Conservation (phyloP, 805 yeast species). For the Lipomyces oligophaga region DNA sequence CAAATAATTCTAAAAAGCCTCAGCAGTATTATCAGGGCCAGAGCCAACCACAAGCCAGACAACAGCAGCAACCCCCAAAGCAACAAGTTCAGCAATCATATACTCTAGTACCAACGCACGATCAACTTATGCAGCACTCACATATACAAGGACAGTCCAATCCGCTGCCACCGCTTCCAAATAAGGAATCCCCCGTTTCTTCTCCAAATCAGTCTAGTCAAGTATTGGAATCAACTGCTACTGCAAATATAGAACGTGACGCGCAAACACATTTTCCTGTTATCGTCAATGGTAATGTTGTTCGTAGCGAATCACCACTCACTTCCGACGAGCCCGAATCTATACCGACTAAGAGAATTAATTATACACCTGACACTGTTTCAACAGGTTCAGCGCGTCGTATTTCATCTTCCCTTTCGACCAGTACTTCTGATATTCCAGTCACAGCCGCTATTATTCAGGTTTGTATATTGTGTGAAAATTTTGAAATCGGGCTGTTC, state of each 20-base stretch:
- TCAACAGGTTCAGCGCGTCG: too few species aligned
- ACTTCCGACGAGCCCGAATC: background rate
- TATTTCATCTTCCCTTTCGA: background rate
- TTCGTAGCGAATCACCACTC: background rate
- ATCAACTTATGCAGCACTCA: too few species aligned
- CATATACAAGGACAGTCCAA: too few species aligned
- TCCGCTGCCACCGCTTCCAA: too few species aligned
- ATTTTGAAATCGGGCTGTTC: background rate
- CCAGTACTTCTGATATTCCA: background rate
- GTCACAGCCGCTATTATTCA: conserved; percentile 9
- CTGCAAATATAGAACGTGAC: background rate
- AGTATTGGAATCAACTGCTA: background rate
- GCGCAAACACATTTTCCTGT: background rate
- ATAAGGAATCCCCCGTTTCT: background rate
- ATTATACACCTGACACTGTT: too few species aligned
- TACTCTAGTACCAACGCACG: too few species aligned
- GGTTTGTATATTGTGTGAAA: background rate
- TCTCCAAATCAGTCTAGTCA: too few species aligned
- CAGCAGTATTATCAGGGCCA: too few species aligned
- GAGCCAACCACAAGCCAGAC: too few species aligned
- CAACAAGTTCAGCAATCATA: too few species aligned
- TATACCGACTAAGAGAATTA: background rate
- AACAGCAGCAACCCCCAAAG: background rate
- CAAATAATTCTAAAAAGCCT: too few species aligned
- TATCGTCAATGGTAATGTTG: background rate